Evolutionary conservation across 345 rosid species (phyloP).

Genomic region (Eucalyptus sp.): DNA sequence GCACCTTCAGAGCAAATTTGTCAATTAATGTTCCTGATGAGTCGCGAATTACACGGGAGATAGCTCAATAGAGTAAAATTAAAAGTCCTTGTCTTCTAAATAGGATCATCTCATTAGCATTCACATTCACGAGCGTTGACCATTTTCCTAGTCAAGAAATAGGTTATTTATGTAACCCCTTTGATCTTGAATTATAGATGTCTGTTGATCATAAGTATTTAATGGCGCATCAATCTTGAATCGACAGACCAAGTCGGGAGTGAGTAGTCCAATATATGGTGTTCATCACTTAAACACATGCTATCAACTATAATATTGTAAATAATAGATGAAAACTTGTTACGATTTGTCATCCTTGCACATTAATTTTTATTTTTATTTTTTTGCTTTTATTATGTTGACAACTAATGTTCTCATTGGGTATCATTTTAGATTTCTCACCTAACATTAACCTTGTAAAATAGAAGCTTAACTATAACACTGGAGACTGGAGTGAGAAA

Average conservation of each 20-base stretch:
- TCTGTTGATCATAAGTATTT: neutral
- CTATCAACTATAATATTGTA: neutral
- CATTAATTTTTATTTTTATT: neutral
- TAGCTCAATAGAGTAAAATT: neutral
- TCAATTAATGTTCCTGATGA: neutral
- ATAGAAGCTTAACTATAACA: neutral
- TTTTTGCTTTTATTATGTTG: neutral
- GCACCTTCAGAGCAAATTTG: neutral
- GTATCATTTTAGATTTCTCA: neutral
- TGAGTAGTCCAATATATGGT: accelerated
- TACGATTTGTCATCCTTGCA: neutral
- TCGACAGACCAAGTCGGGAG: neutral
- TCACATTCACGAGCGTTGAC: neutral
- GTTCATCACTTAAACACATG: neutral
- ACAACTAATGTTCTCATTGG: neutral
- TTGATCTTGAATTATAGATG: neutral
- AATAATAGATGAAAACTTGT: neutral
- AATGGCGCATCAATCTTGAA: neutral
- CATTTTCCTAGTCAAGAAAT: neutral
- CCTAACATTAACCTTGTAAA: neutral
- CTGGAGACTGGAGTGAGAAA: neutral
- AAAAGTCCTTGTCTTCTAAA: neutral
- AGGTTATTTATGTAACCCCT: neutral
- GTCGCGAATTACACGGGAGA: neutral
- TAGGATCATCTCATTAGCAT: neutral